These are phyloP conservation scores for Zasmidium citrigriseum DNA, from an alignment of 2,329 filamentous ascomycete genomes.

Conservation along the genomic window DNA sequence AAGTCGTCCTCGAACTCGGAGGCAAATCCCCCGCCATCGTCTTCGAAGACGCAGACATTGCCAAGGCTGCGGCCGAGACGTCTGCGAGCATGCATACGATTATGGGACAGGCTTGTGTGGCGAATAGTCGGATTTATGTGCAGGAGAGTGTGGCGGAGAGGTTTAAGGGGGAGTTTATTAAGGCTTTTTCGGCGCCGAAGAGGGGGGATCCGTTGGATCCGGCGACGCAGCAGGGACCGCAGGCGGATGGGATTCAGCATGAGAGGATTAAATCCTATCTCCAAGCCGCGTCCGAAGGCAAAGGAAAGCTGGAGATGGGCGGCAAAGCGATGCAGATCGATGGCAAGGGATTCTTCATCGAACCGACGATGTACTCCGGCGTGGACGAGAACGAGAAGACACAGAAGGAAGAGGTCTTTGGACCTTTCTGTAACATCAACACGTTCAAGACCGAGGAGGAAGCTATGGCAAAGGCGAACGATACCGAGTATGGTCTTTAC, in stretches of 20 bases:
- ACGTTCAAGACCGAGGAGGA: slow-evolving; percentile 39
- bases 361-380: slow-evolving; percentile 50
- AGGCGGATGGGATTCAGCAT: slow-evolving; percentile 56
- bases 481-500: slow-evolving; percentile 42
- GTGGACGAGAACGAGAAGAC: slow-evolving; percentile 43
- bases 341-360: slow-evolving; percentile 46
- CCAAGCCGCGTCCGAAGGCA: slow-evolving; percentile 22
- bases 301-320: slow-evolving; percentile 26
- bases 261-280: slow-evolving; percentile 37
- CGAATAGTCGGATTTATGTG: slow-evolving; percentile 60
- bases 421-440: slow-evolving; percentile 41
- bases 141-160: slow-evolving; percentile 57
- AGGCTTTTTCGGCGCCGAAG: slow-evolving; percentile 58
- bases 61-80: slow-evolving; percentile 59
- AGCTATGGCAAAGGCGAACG: slow-evolving; percentile 38
- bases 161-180: slow-evolving; percentile 63
- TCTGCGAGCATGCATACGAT: slow-evolving; percentile 56
- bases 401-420: slow-evolving; percentile 42
- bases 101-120: slow-evolving; percentile 62
- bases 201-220: slow-evolving; percentile 69
- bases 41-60: slow-evolving; percentile 42
- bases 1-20: slow-evolving; percentile 60
- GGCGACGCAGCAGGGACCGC: slow-evolving; percentile 70
- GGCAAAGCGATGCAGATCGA: slow-evolving; percentile 23
- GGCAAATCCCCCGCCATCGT: slow-evolving; percentile 58